These are phyloP conservation scores for Hypoxylon subgilvum DNA, from an alignment of 495 filamentous ascomycete species.

Conservation along the genomic window DNA sequence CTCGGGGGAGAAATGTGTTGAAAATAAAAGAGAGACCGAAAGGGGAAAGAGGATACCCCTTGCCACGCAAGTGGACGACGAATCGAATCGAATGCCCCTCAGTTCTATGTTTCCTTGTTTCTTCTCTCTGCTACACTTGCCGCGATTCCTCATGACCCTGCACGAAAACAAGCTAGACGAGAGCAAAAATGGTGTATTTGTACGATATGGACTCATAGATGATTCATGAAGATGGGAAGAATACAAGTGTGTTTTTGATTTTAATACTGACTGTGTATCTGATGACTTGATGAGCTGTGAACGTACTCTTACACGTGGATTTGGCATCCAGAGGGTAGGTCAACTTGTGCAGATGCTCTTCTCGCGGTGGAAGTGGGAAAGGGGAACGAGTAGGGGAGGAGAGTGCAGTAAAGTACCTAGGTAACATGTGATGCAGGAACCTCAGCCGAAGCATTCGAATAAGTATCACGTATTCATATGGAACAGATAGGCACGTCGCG, in stretches of 20 bases:
- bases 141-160: background rate
- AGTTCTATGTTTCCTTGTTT: background rate
- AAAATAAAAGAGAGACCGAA: slow-evolving; percentile 1
- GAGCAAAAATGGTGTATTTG: background rate
- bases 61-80: slow-evolving; percentile 7
- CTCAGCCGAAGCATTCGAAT: too few relatives aligned
- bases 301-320: too few relatives aligned
- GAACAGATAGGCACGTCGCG: too few relatives aligned
- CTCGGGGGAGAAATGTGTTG: background rate
- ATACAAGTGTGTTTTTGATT: background rate
- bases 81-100: background rate
- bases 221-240: slow-evolving; percentile 3
- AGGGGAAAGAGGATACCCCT: slow-evolving; percentile 11
- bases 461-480: too few relatives aligned
- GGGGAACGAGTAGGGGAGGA: too few relatives aligned
- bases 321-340: too few relatives aligned
- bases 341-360: too few relatives aligned
- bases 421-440: too few relatives aligned
- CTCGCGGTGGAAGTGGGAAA: too few relatives aligned
- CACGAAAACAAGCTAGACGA: background rate
- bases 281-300: too few relatives aligned
- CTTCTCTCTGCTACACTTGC: background rate
- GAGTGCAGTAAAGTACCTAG: too few relatives aligned
- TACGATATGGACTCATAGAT: slow-evolving; percentile 15
- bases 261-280: too few relatives aligned